phyloP scores from a whole-genome alignment of 352 stramenopile genomes.

The Globisporangium polare region DNA sequence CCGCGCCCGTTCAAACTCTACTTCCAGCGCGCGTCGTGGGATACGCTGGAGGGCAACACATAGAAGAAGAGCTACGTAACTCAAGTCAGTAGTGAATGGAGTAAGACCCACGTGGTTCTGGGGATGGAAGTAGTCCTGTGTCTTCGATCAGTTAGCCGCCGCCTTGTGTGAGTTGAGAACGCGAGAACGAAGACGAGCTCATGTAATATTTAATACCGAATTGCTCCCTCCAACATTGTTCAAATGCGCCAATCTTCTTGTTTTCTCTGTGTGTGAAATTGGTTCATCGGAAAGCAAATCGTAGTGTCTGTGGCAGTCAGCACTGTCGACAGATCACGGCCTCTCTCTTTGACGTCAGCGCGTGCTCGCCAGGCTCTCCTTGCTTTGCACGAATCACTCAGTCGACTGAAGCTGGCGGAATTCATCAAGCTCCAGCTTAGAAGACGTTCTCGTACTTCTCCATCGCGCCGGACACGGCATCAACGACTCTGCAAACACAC shows the following conservation, averaged over 20 bases:
- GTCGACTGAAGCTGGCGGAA: background rate
- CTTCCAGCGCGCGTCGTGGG: constrained; percentile 69
- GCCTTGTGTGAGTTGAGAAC: background rate
- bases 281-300: background rate
- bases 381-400: too few relatives aligned
- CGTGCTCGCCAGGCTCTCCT: background rate
- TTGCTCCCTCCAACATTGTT: background rate
- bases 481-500: constrained; percentile 68
- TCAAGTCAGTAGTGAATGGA: background rate
- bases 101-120: background rate
- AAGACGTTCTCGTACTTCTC: constrained; percentile 86
- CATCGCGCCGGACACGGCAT: constrained; percentile 84
- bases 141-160: background rate
- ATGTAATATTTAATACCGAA: constrained; percentile 8
- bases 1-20: constrained; percentile 44
- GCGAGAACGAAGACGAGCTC: background rate
- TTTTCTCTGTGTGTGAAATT: background rate
- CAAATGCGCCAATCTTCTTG: background rate
- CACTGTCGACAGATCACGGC: background rate
- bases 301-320: background rate
- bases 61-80: constrained; percentile 3
- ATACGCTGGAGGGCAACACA: constrained; percentile 26
- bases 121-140: background rate
- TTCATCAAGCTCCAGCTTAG: constrained; percentile 19
- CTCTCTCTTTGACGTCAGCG: background rate